Evolutionary conservation across 371 early-diverging fungal genomes (phyloP).

Genomic region (Funneliformis caledonium): DNA sequence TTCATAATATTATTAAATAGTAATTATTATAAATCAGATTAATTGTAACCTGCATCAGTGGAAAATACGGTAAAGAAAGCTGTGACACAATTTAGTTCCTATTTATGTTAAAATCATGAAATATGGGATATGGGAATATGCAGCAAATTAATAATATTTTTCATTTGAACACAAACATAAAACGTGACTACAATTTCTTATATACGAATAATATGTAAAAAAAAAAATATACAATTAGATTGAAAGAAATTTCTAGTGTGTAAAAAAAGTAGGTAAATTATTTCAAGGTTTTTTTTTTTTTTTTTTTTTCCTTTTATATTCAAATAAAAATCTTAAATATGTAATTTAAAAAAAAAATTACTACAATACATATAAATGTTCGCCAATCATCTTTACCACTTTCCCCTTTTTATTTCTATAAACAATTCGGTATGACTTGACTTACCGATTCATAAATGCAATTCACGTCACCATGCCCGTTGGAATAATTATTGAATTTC

Average conservation of each 20-base stretch:
- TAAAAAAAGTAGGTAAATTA: no score
- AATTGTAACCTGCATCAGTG: constrained; percentile 16
- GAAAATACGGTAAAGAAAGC: not conserved
- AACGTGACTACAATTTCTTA: not conserved
- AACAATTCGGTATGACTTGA: no score
- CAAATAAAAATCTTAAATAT: no score
- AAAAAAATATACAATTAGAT: not conserved
- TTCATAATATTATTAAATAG: not conserved
- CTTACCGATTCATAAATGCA: no score
- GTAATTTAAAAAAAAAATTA: no score
- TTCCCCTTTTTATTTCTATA: no score
- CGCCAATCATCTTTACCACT: no score
- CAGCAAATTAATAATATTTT: not conserved
- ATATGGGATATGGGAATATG: not conserved
- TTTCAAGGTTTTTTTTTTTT: not conserved
- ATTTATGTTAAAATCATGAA: not conserved
- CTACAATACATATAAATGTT: no score
- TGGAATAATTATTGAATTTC: not conserved
- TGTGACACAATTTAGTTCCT: not conserved
- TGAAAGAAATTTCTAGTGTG: not conserved
- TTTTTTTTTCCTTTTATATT: constrained; percentile 2
- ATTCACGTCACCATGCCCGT: no score
- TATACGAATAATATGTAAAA: not conserved
- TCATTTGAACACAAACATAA: not conserved
- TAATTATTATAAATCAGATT: not conserved